phyloP scores from a whole-genome alignment of 1,284 basidiomycete species.

The Leccinum huronense region DNA sequence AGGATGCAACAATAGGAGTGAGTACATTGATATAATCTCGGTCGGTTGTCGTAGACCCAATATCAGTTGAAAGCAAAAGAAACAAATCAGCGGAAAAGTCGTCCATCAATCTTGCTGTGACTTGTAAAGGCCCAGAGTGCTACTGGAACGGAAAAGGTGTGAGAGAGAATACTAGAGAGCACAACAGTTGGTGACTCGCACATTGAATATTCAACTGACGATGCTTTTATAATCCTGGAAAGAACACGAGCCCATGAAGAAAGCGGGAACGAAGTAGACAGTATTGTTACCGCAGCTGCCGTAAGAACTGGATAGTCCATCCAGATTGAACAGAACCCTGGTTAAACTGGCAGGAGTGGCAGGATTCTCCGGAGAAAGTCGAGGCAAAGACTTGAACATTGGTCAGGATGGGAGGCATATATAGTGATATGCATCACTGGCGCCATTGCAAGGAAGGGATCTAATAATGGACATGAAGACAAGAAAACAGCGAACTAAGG shows the following conservation, averaged over 20 bases:
- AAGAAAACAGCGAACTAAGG: background rate
- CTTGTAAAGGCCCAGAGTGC: slow-evolving; percentile 63
- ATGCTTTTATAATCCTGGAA: slow-evolving; percentile 49
- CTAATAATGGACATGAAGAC: slow-evolving; percentile 34
- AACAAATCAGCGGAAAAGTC: slow-evolving; percentile 15
- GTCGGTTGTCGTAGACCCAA: slow-evolving; percentile 52
- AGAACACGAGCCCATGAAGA: slow-evolving; percentile 57
- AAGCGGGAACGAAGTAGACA: slow-evolving; percentile 64
- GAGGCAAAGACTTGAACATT: slow-evolving; percentile 64
- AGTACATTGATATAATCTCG: slow-evolving; percentile 44
- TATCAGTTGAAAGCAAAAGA: slow-evolving; percentile 37
- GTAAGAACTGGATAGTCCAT: slow-evolving; percentile 58
- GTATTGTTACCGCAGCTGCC: slow-evolving; percentile 47
- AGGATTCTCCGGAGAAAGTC: slow-evolving; percentile 72
- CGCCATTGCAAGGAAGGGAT: slow-evolving; percentile 54
- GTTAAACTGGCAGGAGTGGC: slow-evolving; percentile 60
- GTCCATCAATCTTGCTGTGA: slow-evolving; percentile 47
- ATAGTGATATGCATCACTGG: slow-evolving; percentile 58
- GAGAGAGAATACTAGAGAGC: slow-evolving; percentile 6
- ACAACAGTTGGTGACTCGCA: slow-evolving; percentile 29
- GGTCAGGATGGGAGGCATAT: slow-evolving; percentile 56
- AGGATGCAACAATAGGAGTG: slow-evolving; percentile 29
- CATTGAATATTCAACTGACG: slow-evolving; percentile 63
- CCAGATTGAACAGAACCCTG: slow-evolving; percentile 48
- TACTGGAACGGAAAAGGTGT: slow-evolving; percentile 41